Evolutionary conservation across 345 rosid genomes (phyloP), one percentile per base, ranked within the genome.

Genomic region (Corchorus olitorius): DNA sequence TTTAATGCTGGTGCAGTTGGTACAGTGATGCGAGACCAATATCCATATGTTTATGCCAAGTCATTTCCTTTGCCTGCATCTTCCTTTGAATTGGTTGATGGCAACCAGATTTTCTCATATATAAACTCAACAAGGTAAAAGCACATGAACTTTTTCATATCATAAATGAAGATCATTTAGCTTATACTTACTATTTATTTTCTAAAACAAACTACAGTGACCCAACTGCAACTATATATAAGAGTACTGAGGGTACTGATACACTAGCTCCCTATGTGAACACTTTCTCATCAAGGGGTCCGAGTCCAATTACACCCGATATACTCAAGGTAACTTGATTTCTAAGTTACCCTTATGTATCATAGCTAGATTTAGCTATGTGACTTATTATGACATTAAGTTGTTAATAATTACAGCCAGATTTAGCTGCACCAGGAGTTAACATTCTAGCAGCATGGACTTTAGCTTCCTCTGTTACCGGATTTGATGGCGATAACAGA

Each of bases 371-470:
- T 27, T 27, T 27, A 27, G 27, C 9, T 6, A 20, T 20, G 6
- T 17, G n/a, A 9, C 0, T 13, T 53, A n/a, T 27, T 0, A 27
- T 27, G 27, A 50, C 4, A 6, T 45, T 10, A 41, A 53, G 1
- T 2, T 69, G 49, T 43, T 41, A 0, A 17, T 58, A 0, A 43
- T 39, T 80, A 53, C 87, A 89, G 90, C 93, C 91, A 37, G 91
- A 89, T 77, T 64, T 88, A 12, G 61, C 86, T 10, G 91, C 91
- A 0, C 89, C 88, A 3, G 89, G 91, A 83, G 79, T 86, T 69
- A 78, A 83, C 76, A 87, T 89, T 46, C 66, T 87, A 10, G 89
- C 89, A 20, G 90, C 93, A 2, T 89, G 83, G 83, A 76, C 86
- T 55, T 80, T 27, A 8, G 8, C 27, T 35, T 33, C 60, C 60